Base-by-base conservation (phyloP, 805 yeast genomes). In the Ogataea angusta region DNA sequence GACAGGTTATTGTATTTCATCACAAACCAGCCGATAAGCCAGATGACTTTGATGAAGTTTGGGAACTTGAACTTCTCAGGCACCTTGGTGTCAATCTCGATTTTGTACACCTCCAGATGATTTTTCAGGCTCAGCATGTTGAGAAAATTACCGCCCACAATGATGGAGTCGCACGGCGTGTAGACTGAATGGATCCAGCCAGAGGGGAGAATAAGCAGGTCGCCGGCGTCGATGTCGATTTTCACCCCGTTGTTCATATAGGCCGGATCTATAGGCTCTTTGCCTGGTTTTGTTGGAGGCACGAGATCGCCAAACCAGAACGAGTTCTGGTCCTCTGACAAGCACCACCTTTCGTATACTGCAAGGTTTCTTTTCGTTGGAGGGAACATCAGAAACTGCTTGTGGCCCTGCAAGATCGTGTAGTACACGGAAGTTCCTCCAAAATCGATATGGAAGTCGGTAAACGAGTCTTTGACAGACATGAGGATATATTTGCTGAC, bases 151-250 rank as follows among this genome's bases (percentile, higher is more conserved):
- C 97, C 97, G 2, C 96, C 96, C 40, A 89, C 75, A 3, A 89
- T 88, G 2, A 88, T 64, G 0, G 95, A 76, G 56, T 89, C 95
- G 12, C 67, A 64, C 0, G 95, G 91, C 0, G 96, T 88, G 54
- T 78, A 78, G 0, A 89, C 97, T 0, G 93, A 80, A 61, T 89
- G 96, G 36, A 89, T 88, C 95, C 95, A 89, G 0, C 96, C 95
- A 30, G 93, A 80, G 3, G 97, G 96, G 14, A 89, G 81, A 10
- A 88, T 69, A 62, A 89, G 72, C 18, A 88, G 69, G 54, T 89
- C 96, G 1, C 95, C 95, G 1, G 76, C 73, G 10, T 37, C 36
- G 12, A 61, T 46, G 36, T 61, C 59, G 29, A 58, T 47, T 48
- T 67, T 42, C 26, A 63, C 39, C 0, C 69, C 69, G 38, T 62